Conservation (phyloP, 2,329 filamentous ascomycete genomes). For the Paracamarosporium sp. region DNA sequence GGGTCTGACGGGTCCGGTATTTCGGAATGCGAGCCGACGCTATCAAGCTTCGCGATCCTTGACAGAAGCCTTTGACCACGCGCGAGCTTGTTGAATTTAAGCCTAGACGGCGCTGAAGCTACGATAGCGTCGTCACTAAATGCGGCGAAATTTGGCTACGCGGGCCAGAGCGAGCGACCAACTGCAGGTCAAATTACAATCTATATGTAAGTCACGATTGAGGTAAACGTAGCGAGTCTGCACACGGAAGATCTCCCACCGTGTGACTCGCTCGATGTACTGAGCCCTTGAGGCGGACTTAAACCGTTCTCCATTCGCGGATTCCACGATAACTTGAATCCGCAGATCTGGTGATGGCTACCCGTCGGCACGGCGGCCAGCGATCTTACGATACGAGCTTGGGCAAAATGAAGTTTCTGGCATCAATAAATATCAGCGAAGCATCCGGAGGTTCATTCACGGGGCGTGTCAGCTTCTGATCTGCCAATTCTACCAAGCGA, state of each 20-base stretch:
- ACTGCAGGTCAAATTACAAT: not conserved
- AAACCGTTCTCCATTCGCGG: not conserved
- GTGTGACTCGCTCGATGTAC: not conserved
- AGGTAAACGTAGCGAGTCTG: not conserved
- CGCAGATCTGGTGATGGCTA: not conserved
- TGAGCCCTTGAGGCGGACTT: not conserved
- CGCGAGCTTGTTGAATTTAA: not conserved
- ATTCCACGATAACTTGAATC: not conserved
- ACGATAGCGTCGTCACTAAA: not conserved
- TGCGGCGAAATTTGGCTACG: not conserved
- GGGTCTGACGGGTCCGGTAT: not conserved
- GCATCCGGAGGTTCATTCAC: not conserved
- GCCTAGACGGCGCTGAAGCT: not conserved
- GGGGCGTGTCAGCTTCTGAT: not conserved
- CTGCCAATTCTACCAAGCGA: not conserved
- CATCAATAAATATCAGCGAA: not conserved
- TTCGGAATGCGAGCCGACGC: slow-evolving; percentile 1
- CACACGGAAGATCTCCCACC: not conserved
- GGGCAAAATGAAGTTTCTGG: not conserved
- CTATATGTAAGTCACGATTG: not conserved
- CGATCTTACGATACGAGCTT: not conserved
- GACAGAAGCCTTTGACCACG: not conserved
- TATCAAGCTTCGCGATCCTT: not conserved
- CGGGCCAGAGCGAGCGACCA: not conserved
- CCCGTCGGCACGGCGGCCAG: slow-evolving; percentile 3